Base-by-base conservation (phyloP, 176 grass and related monocot species). In the Sorghum bicolor region DNA sequence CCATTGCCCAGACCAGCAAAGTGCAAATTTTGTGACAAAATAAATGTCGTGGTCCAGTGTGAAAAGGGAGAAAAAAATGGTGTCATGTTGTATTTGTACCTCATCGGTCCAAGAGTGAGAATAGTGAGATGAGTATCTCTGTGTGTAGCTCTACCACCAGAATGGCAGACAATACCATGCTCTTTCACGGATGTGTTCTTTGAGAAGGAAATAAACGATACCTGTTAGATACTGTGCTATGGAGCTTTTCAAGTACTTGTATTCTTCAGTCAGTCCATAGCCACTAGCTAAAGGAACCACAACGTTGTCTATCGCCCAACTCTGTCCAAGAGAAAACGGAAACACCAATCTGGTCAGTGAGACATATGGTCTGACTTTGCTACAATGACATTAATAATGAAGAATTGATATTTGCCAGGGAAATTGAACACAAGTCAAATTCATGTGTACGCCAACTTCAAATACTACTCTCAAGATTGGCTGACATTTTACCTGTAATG, bases 291-390 rank as follows among this genome's bases (percentile, higher is more conserved):
- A 53, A 81, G 96, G 93, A 85, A 98, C 93, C 6, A 98, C 93
- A 17, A 93, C 83, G 61, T 98, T 98, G 88, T 98, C 93, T 2
- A 98, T 93, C 32, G 70, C 79, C 93, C 91, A 98, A 87, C 87
- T 79, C 96, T 95, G 85, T n/a, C 64, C 32, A 82, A 81, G 32
- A 81, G 33, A 83, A 88, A 89, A 67, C 6, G 14, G 83, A 87
- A 89, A 44, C 26, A 61, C 32, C 10, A 73, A 34, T 30, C 63
- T 71, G 20, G 20, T 57, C 48, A 64, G 31, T 69, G 67, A 78
- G 41, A 84, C 16, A 80, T 39, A 67, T 60, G 30, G 63, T 47
- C 38, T 22, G 8, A 85, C 24, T 60, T 75, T 69, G 55, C 70
- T 62, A 84, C 4, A 84, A 75, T 48, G 24, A 33, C 33, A 73